phyloP scores from a whole-genome alignment of 1,139 yeast species.

The Blastobotrys elegans region DNA sequence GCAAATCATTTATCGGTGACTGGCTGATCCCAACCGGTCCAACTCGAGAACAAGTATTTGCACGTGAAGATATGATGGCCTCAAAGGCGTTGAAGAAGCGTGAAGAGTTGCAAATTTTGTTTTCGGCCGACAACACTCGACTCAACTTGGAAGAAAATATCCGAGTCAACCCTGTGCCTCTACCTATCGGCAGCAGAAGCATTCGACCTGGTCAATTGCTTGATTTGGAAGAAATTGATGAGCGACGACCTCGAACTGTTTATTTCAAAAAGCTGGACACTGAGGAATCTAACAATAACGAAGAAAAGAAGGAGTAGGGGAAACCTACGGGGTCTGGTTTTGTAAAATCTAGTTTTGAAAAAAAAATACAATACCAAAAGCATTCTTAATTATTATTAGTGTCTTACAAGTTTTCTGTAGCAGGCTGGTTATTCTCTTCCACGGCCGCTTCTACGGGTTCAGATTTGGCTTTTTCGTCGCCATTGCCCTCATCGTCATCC shows the following conservation, averaged over 20 bases:
- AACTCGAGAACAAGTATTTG: conserved; percentile 15
- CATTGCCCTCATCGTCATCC: no score
- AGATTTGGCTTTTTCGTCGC: background rate
- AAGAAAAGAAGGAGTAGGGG: conserved; percentile 4
- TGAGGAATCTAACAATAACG: no score
- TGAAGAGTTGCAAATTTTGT: conserved; percentile 19
- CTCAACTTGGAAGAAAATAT: conserved; percentile 20
- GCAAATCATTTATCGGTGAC: conserved; percentile 28
- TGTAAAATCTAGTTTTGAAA: no score
- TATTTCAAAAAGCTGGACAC: conserved; percentile 17
- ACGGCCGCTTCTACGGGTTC: background rate
- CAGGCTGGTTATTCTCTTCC: background rate
- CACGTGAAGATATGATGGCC: conserved; percentile 20
- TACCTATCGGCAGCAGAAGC: conserved; percentile 16
- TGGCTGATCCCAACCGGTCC: conserved; percentile 24
- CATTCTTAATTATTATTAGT: no score
- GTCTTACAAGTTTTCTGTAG: background rate
- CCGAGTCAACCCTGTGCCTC: conserved; percentile 26
- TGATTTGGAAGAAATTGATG: conserved; percentile 23
- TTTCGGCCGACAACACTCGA: conserved; percentile 21
- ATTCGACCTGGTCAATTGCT: conserved; percentile 27
- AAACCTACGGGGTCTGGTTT: background rate
- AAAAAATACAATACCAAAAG: no score
- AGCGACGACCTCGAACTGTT: conserved; percentile 24
- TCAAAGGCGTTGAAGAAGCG: conserved; percentile 17